Percentiles rank a stretch among this genome's conserved stretches.
These are phyloP conservation scores for Lenwebbia sp. DNA, from an alignment of 345 rosid species.

Conservation along the genomic window DNA sequence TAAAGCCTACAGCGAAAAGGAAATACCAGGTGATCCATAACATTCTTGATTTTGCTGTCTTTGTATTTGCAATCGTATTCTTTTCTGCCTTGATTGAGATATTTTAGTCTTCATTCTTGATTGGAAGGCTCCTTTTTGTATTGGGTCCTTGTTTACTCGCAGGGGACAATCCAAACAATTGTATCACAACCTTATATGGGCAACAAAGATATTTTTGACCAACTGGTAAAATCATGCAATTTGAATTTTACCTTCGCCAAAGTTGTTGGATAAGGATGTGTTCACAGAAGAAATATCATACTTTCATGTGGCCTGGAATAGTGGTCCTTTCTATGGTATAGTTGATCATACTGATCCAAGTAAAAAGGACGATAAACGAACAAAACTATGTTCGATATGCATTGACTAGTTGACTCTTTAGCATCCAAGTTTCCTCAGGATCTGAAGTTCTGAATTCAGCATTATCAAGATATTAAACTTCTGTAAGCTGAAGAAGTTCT, in stretches of 20 bases:
- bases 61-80: background rate
- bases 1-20: constrained; percentile 75
- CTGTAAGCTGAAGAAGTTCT: background rate
- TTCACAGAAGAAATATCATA: too few species aligned
- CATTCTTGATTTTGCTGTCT: background rate
- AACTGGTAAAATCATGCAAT: constrained; percentile 39
- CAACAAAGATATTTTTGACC: constrained; percentile 74
- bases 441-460: background rate
- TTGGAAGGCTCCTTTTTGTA: background rate
- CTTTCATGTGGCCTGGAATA: too few species aligned
- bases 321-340: too few species aligned
- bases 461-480: background rate
- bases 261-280: too few species aligned
- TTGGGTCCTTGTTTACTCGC: constrained; percentile 1
- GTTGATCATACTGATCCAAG: too few species aligned
- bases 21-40: constrained; percentile 56
- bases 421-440: background rate
- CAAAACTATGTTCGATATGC: too few species aligned
- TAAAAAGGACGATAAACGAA: too few species aligned
- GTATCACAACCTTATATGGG: constrained; percentile 73
- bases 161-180: constrained; percentile 75
- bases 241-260: background rate
- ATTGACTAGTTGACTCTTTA: background rate
- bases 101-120: background rate
- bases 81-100: background rate